A percentile compares a stretch with the other conserved stretches of the same genome.
These are phyloP conservation scores for Rhizoclosmatium globosum DNA, from an alignment of 192 early-diverging fungal species.

Conservation along the genomic window DNA sequence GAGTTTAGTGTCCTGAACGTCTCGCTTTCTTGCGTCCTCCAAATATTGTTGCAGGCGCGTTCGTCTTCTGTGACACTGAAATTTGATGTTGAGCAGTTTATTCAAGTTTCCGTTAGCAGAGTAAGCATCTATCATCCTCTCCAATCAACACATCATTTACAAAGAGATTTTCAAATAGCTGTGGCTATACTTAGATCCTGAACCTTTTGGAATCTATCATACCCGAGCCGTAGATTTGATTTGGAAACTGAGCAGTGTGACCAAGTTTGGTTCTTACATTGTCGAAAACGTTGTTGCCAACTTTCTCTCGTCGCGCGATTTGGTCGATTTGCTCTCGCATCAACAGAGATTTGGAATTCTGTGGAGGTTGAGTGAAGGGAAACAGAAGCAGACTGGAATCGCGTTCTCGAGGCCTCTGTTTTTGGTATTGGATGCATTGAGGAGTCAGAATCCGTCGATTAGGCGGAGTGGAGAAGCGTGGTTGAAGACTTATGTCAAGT, in stretches of 20 bases:
- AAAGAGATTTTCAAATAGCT: conserved; percentile 43
- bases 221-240: conserved; percentile 70
- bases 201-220: conserved; percentile 60
- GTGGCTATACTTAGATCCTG: conserved; percentile 75
- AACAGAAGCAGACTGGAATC: conserved; percentile 45
- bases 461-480: conserved; percentile 73
- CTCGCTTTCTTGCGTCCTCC: not conserved
- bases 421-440: conserved; percentile 77
- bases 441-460: conserved; percentile 59
- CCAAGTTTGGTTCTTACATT: conserved; percentile 53
- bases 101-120: conserved; percentile 20
- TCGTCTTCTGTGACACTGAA: not conserved
- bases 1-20: conserved; percentile 31
- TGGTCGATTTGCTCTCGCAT: conserved; percentile 43
- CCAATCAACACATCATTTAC: not conserved
- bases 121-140: not conserved
- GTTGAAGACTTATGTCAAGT: conserved; percentile 71
- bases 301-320: conserved; percentile 31
- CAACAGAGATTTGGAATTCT: conserved; percentile 76
- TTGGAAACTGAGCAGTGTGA: conserved; percentile 64
- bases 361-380: conserved; percentile 62
- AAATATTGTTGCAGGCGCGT: conserved; percentile 7
- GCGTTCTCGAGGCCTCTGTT: conserved; percentile 81
- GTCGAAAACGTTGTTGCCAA: conserved; percentile 69
- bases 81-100: conserved; percentile 23